These are phyloP conservation scores for Davidsoniella virescens DNA, from an alignment of 2,329 filamentous ascomycete genomes.

Conservation along the genomic window DNA sequence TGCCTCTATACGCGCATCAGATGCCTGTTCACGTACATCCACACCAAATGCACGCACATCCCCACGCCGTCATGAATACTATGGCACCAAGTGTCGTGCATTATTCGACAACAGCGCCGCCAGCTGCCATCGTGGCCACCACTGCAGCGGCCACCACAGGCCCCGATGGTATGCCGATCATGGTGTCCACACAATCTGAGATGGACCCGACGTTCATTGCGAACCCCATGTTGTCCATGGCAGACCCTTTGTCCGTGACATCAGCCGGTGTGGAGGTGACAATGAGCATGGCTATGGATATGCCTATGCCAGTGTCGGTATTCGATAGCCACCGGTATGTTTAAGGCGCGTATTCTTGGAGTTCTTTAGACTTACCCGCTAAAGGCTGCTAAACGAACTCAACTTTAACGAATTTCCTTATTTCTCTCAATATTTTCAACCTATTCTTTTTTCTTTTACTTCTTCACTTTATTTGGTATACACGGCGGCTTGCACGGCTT, in stretches of 20 bases:
- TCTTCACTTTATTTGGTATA: no score
- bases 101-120: not conserved
- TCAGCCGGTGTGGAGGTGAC: not conserved
- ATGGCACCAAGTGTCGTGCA: not conserved
- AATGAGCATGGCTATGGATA: not conserved
- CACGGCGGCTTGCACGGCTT: no score
- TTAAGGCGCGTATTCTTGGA: no score
- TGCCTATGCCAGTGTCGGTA: not conserved
- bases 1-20: not conserved
- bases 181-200: not conserved
- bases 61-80: not conserved
- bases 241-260: no score
- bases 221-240: no score
- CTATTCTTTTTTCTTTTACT: no score
- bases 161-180: not conserved
- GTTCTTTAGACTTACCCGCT: no score
- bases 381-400: no score
- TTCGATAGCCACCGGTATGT: no score
- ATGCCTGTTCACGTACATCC: slow-evolving; percentile 1
- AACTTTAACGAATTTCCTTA: no score
- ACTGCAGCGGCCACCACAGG: not conserved
- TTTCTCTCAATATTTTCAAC: no score
- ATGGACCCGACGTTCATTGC: not conserved
- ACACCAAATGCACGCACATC: no score
- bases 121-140: not conserved